Evolutionary conservation across 2,329 filamentous ascomycete genomes (phyloP).

Genomic region (Beauveria scarabaeidicola): DNA sequence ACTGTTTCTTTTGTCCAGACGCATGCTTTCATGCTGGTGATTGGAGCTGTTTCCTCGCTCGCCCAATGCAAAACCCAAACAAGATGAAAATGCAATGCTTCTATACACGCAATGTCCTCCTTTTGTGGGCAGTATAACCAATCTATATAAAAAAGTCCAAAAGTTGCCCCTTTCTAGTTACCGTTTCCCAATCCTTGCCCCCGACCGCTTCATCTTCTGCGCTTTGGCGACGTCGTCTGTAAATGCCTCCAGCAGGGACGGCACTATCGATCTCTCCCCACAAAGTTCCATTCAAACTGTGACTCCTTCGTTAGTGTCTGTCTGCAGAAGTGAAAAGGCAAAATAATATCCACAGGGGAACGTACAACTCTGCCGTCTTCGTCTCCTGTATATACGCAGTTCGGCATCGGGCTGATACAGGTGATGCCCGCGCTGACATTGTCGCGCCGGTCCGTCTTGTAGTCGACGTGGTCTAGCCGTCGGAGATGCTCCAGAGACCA

Average conservation of each 20-base stretch:
- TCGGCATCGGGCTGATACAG: slow-evolving; percentile 75
- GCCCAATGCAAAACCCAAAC: background rate
- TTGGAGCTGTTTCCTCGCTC: background rate
- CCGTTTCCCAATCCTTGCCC: background rate
- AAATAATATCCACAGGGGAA: slow-evolving; percentile 2
- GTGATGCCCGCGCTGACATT: slow-evolving; percentile 66
- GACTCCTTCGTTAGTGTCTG: slow-evolving; percentile 10
- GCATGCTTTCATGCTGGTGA: background rate
- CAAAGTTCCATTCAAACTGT: slow-evolving; percentile 56
- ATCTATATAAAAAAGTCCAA: background rate
- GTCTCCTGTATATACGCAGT: slow-evolving; percentile 85
- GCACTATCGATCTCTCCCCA: slow-evolving; percentile 48
- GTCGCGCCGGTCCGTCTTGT: slow-evolving; percentile 48
- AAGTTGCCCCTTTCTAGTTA: background rate
- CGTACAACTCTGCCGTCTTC: slow-evolving; percentile 80
- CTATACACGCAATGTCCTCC: background rate
- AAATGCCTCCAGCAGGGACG: background rate
- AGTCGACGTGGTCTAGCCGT: slow-evolving; percentile 70
- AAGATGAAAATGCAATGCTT: background rate
- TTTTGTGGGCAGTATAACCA: background rate
- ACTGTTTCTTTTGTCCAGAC: background rate
- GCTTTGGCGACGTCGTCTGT: background rate
- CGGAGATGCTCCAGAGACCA: slow-evolving; percentile 76
- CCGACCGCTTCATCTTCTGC: too few species aligned
- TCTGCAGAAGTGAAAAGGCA: background rate